Conservation (phyloP, 768 basidiomycete species). For the Leucosporidium scottii region DNA sequence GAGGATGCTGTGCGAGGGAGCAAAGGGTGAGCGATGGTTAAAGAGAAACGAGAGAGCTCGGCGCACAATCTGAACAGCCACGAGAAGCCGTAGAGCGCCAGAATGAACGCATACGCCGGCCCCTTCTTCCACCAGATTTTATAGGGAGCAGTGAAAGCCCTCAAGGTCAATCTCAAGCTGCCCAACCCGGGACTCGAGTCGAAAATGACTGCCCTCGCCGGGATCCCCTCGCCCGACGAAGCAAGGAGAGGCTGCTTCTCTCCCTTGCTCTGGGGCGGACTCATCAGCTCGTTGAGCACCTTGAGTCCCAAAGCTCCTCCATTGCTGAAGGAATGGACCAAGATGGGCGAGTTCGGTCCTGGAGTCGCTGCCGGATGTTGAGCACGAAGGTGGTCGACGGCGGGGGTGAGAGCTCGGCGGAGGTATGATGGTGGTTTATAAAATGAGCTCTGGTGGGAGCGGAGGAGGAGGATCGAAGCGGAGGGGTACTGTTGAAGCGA, state of each 20-base stretch:
- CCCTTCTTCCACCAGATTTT: constrained; percentile 1
- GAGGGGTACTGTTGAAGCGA: constrained; percentile 16
- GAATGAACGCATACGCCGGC: neutral
- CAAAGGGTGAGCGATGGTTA: too few relatives aligned
- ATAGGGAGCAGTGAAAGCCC: constrained; percentile 30
- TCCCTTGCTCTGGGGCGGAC: neutral
- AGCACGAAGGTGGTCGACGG: constrained; percentile 3
- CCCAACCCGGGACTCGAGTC: constrained; percentile 35
- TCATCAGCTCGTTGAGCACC: constrained; percentile 14
- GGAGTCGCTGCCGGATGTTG: neutral
- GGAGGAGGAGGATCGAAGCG: constrained; percentile 16
- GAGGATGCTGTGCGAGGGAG: constrained; percentile 4
- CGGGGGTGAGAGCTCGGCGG: neutral
- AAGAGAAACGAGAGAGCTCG: too few relatives aligned
- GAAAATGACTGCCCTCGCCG: constrained; percentile 23
- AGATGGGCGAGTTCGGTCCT: neutral
- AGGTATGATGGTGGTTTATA: neutral
- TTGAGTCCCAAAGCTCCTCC: constrained; percentile 21
- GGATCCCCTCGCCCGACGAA: neutral
- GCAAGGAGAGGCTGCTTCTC: neutral
- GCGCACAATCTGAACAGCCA: constrained; percentile 9
- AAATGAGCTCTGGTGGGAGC: constrained; percentile 16
- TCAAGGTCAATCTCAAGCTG: constrained; percentile 7
- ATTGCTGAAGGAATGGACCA: constrained; percentile 34
- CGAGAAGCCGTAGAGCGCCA: neutral